phyloP scores from a whole-genome alignment of 1,284 basidiomycete genomes.

The Cryptococcus jaspeensis region DNA sequence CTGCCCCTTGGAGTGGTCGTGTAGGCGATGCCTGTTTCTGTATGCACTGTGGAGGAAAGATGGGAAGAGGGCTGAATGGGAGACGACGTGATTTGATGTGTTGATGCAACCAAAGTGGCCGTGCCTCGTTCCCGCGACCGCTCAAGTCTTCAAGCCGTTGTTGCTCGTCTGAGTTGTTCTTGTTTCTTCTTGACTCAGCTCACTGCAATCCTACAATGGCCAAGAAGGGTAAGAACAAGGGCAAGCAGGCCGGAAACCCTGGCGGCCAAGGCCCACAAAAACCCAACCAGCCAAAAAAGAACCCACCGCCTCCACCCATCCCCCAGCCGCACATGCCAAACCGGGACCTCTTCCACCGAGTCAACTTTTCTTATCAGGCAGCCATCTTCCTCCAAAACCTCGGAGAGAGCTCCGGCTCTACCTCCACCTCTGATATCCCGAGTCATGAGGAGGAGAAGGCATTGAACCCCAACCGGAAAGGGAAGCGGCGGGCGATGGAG shows the following conservation, averaged over 20 bases:
- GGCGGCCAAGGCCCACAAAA: too few relatives aligned
- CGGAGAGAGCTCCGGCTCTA: not conserved
- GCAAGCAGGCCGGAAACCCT: not conserved
- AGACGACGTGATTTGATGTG: not conserved
- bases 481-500: conserved; percentile 18
- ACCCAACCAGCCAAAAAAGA: conserved; percentile 1
- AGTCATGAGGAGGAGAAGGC: not conserved
- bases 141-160: too few relatives aligned
- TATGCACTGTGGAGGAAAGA: not conserved
- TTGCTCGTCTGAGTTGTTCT: too few relatives aligned
- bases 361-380: conserved; percentile 45
- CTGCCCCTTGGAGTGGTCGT: too few relatives aligned
- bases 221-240: not conserved
- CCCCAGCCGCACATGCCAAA: conserved; percentile 26
- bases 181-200: too few relatives aligned
- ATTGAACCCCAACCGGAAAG: conserved; percentile 16
- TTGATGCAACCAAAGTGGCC: too few relatives aligned
- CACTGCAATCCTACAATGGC: too few relatives aligned
- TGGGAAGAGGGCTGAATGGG: not conserved
- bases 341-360: conserved; percentile 43
- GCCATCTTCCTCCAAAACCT: conserved; percentile 39
- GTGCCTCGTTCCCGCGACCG: too few relatives aligned
- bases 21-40: too few relatives aligned
- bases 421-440: not conserved
- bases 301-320: not conserved